Base-by-base conservation (phyloP, 2,329 filamentous ascomycete species). In the Proliferodiscus dingleyae region DNA sequence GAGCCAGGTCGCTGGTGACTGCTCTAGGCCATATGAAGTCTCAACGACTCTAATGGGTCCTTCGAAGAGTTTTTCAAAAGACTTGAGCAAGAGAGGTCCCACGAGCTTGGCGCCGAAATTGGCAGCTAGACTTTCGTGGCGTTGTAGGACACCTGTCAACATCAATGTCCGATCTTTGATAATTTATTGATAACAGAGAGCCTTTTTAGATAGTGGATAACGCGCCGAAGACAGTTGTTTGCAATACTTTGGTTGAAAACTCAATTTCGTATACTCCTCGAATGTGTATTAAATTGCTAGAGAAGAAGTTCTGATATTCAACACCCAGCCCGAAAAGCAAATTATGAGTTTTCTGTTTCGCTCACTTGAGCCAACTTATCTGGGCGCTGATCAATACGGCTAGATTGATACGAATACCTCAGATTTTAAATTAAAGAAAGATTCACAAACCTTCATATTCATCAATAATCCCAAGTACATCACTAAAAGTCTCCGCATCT, bases 41-140 rank as follows among this genome's bases (percentile, higher is more conserved):
- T n/a, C n/a, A n/a, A n/a, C n/a, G n/a, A n/a, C 45, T 43, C 59
- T 81, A 50, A 90, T 89, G 18, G 86, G 81, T 0, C 85, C 86
- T 53, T 94, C 88, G 60, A 95, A 95, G 45, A 91, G 75, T 43
- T 86, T 79, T 64, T 95, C 89, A 63, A 95, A 89, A 33, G 87
- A 84, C 66, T 89, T 89, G 58, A 95, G 80, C 51, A 95, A 70
- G 41, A 90, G 87, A 19, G 88, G 87, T 0, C 86, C 88, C 1
- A 89, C 79, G 15, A 90, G 83, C 55, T 88, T 86, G 45, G 87
- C 89, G 57, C 89, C 89, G 21, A 95, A 74, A 59, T 89, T 91
- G 47, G 85, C 84, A 37, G 89, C 89, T 58, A 95, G 80, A 64
- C 86, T 91, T 68, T 95, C 89, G 64, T 91, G 87, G 45, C 87